phyloP scores from a whole-genome alignment of 768 basidiomycete genomes.

The Tephrocybe sp. region DNA sequence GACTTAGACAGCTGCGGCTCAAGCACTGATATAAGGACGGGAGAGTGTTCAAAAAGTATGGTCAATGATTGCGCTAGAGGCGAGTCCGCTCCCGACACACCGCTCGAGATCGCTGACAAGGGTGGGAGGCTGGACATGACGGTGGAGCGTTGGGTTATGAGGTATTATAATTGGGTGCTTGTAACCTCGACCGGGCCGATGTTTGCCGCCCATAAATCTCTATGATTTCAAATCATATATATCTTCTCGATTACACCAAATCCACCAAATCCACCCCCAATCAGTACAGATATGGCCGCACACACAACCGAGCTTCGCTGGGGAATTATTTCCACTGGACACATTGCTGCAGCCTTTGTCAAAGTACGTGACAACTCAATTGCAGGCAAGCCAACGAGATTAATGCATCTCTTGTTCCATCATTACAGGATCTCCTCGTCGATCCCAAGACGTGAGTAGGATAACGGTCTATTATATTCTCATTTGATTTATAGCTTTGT shows the following conservation, averaged over 20 bases:
- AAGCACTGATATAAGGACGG: slow-evolving; percentile 46
- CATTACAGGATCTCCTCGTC: slow-evolving; percentile 66
- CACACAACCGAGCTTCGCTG: slow-evolving; percentile 58
- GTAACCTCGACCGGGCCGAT: slow-evolving; percentile 1
- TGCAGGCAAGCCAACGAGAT: background rate
- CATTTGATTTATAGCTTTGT: background rate
- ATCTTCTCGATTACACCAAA: too few species aligned
- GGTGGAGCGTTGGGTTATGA: background rate
- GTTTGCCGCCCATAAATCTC: background rate
- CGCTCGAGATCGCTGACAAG: slow-evolving; percentile 31
- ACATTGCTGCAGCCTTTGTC: slow-evolving; percentile 67
- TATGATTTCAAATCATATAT: background rate
- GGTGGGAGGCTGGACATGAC: slow-evolving; percentile 29
- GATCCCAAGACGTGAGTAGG: slow-evolving; percentile 64
- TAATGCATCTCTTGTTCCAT: background rate
- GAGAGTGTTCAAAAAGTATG: slow-evolving; percentile 54
- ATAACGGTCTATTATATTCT: background rate
- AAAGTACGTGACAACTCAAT: slow-evolving; percentile 42
- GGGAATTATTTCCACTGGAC: slow-evolving; percentile 87
- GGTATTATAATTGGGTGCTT: background rate
- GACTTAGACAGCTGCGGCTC: slow-evolving; percentile 45
- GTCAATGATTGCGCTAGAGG: slow-evolving; percentile 31
- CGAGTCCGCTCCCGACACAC: slow-evolving; percentile 30
- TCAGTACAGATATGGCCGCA: slow-evolving; percentile 27
- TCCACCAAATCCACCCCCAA: background rate